Evolutionary conservation across 371 early-diverging fungal species (phyloP).

Genomic region (Apophysomyces elegans): DNA sequence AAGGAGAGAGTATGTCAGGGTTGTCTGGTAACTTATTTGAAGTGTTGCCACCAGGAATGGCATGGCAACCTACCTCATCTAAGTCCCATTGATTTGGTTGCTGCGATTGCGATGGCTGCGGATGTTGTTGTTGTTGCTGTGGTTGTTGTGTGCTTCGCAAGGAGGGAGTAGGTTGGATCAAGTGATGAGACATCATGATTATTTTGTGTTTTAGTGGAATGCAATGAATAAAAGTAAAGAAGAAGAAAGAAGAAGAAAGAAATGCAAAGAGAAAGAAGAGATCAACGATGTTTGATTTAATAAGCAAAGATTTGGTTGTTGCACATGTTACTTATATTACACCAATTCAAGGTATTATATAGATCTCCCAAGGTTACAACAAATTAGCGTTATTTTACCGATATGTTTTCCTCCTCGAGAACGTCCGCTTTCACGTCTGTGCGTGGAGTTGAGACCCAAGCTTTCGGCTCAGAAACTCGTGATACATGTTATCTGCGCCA

Average conservation of each 20-base stretch:
- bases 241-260: conserved; percentile 10
- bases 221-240: conserved; percentile 5
- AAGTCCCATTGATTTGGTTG: background rate
- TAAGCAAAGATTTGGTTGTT: conserved; percentile 1
- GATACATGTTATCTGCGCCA: conserved; percentile 8
- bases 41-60: no score
- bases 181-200: background rate
- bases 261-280: background rate
- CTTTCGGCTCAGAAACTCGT: conserved; percentile 4
- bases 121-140: conserved; percentile 3
- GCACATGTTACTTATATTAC: conserved; percentile 8
- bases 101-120: background rate
- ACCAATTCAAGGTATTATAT: conserved; percentile 2
- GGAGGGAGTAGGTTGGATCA: background rate
- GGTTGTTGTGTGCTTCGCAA: conserved; percentile 11
- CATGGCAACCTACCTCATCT: background rate
- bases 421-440: background rate
- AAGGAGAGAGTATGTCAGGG: background rate
- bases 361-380: conserved; percentile 4
- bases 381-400: conserved; percentile 9
- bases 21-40: no score
- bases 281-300: conserved; percentile 11
- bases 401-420: background rate
- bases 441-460: background rate
- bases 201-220: conserved; percentile 13